Evolutionary conservation across 148 eudicot genomes (phyloP).

Genomic region (Selenicereus undatus): DNA sequence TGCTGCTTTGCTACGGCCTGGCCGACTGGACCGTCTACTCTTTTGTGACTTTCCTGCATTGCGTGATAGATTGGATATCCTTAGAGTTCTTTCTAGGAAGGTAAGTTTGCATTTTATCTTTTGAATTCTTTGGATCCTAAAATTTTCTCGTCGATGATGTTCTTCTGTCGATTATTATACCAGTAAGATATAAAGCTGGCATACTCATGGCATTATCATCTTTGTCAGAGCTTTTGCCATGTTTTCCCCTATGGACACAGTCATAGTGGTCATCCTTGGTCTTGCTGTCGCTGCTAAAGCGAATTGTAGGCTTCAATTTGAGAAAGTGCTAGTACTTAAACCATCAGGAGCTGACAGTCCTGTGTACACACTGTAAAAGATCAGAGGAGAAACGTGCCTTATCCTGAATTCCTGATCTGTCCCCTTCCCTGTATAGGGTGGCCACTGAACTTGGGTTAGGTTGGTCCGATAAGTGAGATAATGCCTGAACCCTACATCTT

Average conservation of each 20-base stretch:
- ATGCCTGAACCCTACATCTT: too few species aligned
- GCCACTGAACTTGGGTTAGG: too few species aligned
- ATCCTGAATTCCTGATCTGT: too few species aligned
- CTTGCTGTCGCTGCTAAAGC: too few species aligned
- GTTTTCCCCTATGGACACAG: background rate
- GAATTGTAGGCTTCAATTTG: too few species aligned
- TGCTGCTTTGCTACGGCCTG: slow-evolving; percentile 97
- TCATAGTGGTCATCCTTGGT: background rate
- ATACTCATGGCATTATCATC: background rate
- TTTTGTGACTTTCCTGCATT: slow-evolving; percentile 90
- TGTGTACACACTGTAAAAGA: too few species aligned
- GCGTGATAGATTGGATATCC: slow-evolving; percentile 81
- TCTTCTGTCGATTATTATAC: background rate
- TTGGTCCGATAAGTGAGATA: too few species aligned
- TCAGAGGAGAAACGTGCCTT: too few species aligned
- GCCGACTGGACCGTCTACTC: slow-evolving; percentile 90
- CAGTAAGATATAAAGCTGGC: background rate
- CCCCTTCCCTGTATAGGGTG: too few species aligned
- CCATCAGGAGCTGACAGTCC: too few species aligned
- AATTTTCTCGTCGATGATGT: background rate
- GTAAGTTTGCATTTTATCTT: slow-evolving; percentile 25
- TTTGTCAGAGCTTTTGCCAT: background rate
- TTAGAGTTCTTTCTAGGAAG: slow-evolving; percentile 80
- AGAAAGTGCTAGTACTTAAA: too few species aligned
- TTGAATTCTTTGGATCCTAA: background rate